These are phyloP conservation scores for Syncephalastrum monosporum DNA, from an alignment of 371 early-diverging fungal species.

Conservation along the genomic window DNA sequence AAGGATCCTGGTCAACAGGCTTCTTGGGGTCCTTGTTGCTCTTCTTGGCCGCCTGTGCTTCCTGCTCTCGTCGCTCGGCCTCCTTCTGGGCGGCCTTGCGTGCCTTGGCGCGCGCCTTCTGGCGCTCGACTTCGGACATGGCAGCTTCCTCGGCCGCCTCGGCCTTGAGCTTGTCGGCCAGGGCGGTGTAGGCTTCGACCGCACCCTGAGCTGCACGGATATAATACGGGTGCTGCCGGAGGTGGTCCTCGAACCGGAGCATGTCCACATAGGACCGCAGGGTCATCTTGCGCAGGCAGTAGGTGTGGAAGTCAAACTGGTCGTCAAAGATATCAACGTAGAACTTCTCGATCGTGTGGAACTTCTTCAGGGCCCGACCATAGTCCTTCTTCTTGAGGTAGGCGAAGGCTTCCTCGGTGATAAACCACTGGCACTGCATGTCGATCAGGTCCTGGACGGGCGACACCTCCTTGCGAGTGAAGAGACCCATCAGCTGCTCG, in stretches of 20 bases:
- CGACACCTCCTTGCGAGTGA: slow-evolving; percentile 80
- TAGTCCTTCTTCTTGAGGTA: slow-evolving; percentile 65
- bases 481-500: slow-evolving; percentile 78
- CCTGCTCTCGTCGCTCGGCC: slow-evolving; percentile 22
- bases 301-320: slow-evolving; percentile 96
- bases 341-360: slow-evolving; percentile 79
- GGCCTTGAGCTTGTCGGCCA: slow-evolving; percentile 64
- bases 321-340: slow-evolving; percentile 88
- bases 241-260: slow-evolving; percentile 74
- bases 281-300: slow-evolving; percentile 89
- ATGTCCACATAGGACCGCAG: slow-evolving; percentile 81
- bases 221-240: slow-evolving; percentile 73
- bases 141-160: slow-evolving; percentile 45
- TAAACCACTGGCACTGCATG: slow-evolving; percentile 91
- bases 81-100: slow-evolving; percentile 44
- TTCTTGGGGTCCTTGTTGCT: slow-evolving; percentile 38
- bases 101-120: slow-evolving; percentile 58
- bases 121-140: slow-evolving; percentile 66
- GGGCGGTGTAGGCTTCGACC: slow-evolving; percentile 62
- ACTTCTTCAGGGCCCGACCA: slow-evolving; percentile 86
- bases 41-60: slow-evolving; percentile 46
- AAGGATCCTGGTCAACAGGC: slow-evolving; percentile 65
- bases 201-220: slow-evolving; percentile 78
- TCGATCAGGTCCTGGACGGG: slow-evolving; percentile 83
- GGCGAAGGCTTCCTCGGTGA: slow-evolving; percentile 71